A percentile compares a stretch with the other conserved stretches of the same genome.
Evolutionary conservation across 345 rosid species (phyloP).

Genomic region (Litchi chinensis): DNA sequence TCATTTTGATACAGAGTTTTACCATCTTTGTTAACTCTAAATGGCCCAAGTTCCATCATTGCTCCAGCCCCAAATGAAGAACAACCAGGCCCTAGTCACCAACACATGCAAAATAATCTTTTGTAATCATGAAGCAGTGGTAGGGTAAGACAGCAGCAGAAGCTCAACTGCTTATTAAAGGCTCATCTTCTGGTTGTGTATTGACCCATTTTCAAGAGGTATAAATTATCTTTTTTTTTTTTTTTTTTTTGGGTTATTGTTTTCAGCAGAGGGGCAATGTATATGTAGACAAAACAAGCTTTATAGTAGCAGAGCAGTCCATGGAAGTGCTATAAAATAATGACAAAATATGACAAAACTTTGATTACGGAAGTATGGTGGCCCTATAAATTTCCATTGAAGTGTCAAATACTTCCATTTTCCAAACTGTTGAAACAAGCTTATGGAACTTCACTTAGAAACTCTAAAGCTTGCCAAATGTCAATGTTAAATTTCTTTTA

Average conservation of each 20-base stretch:
- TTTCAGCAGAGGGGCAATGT: neutral
- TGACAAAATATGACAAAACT: too few relatives aligned
- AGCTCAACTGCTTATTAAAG: too few relatives aligned
- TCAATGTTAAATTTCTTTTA: too few relatives aligned
- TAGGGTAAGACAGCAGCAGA: neutral
- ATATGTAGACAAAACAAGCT: neutral
- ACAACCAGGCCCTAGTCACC: constrained; percentile 22
- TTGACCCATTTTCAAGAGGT: too few relatives aligned
- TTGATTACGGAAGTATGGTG: too few relatives aligned
- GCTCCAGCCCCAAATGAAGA: constrained; percentile 31
- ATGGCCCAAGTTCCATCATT: constrained; percentile 30
- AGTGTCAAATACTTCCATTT: neutral
- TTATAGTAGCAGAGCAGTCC: neutral
- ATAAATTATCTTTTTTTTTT: too few relatives aligned
- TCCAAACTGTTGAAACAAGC: too few relatives aligned
- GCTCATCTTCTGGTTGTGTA: too few relatives aligned
- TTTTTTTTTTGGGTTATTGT: neutral
- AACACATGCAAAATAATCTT: neutral
- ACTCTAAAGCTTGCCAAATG: too few relatives aligned
- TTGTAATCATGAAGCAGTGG: neutral
- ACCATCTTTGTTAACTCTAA: constrained; percentile 26
- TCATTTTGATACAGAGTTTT: constrained; percentile 16
- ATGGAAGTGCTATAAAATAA: neutral
- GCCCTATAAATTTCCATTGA: neutral
- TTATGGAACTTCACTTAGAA: too few relatives aligned